Percentiles rank a stretch among this genome's conserved stretches.
These are phyloP conservation scores for Russula ochroleuca DNA, from an alignment of 768 basidiomycete genomes.

Conservation along the genomic window DNA sequence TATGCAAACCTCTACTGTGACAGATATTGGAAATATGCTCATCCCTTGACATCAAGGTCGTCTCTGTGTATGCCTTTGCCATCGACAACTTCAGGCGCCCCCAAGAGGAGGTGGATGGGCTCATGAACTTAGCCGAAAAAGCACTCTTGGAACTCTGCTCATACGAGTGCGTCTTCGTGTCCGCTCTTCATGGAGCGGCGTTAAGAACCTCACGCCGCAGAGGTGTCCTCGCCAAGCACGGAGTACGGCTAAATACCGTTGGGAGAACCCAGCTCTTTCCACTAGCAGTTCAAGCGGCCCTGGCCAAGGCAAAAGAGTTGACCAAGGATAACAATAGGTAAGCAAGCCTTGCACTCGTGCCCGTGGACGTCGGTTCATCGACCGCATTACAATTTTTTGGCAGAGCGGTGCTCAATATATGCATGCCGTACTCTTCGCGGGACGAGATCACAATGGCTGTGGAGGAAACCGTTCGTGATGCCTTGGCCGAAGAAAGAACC, in stretches of 20 bases:
- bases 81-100: constrained; percentile 95
- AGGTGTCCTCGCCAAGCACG: constrained; percentile 73
- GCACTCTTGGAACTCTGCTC: constrained; percentile 73
- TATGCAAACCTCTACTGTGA: neutral
- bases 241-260: constrained; percentile 78
- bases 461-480: constrained; percentile 44
- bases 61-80: constrained; percentile 93
- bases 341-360: neutral
- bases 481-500: constrained; percentile 34
- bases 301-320: constrained; percentile 66
- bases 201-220: constrained; percentile 39
- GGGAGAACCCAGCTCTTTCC: constrained; percentile 75
- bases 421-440: constrained; percentile 87
- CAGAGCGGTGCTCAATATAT: constrained; percentile 86
- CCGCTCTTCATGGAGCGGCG: neutral
- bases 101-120: constrained; percentile 75
- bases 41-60: constrained; percentile 68
- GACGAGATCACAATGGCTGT: constrained; percentile 90
- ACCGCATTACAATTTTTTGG: neutral
- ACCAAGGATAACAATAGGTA: constrained; percentile 73
- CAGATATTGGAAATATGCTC: constrained; percentile 89
- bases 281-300: constrained; percentile 60
- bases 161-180: constrained; percentile 59
- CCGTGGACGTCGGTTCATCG: neutral
- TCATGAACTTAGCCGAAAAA: constrained; percentile 78